A percentile compares a stretch with the other conserved stretches of the same genome.
phyloP scores from a whole-genome alignment of 2,329 filamentous ascomycete genomes.

The Tolypocladium pustulatum region DNA sequence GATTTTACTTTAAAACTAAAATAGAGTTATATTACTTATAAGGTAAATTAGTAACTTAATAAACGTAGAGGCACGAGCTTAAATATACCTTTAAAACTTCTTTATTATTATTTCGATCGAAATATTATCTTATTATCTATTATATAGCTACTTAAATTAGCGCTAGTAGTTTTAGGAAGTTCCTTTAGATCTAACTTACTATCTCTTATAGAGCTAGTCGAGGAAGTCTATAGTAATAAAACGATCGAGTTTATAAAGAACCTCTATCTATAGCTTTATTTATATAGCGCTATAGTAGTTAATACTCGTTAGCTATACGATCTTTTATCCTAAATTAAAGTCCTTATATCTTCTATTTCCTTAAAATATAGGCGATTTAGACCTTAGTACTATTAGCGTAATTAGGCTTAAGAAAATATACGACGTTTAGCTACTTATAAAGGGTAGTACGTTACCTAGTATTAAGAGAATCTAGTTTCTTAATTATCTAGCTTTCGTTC shows the following conservation, averaged over 20 bases:
- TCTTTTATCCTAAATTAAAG: too few species aligned
- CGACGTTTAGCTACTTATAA: not conserved
- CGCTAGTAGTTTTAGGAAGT: conserved; percentile 13
- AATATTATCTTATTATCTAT: conserved; percentile 10
- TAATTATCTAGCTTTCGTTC: not conserved
- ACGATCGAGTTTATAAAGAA: not conserved
- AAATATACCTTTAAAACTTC: conserved; percentile 14
- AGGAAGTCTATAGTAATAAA: conserved; percentile 15
- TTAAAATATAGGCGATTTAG: too few species aligned
- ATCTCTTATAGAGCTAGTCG: conserved; percentile 10
- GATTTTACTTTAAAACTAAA: conserved; percentile 11
- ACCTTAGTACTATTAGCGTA: too few species aligned
- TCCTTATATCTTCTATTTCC: too few species aligned
- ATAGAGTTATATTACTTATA: conserved; percentile 12
- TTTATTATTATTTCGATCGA: conserved; percentile 13
- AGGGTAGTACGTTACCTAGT: not conserved
- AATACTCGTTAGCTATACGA: too few species aligned
- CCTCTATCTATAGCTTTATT: not conserved
- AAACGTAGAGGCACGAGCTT: too few species aligned
- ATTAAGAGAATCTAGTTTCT: not conserved
- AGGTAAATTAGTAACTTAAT: too few species aligned
- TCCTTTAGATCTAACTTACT: conserved; percentile 11
- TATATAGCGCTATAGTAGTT: not conserved
- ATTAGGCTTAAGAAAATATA: not conserved
- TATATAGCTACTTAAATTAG: conserved; percentile 17